Conservation (phyloP, 2,329 filamentous ascomycete species). For the Penicillium sp. region DNA sequence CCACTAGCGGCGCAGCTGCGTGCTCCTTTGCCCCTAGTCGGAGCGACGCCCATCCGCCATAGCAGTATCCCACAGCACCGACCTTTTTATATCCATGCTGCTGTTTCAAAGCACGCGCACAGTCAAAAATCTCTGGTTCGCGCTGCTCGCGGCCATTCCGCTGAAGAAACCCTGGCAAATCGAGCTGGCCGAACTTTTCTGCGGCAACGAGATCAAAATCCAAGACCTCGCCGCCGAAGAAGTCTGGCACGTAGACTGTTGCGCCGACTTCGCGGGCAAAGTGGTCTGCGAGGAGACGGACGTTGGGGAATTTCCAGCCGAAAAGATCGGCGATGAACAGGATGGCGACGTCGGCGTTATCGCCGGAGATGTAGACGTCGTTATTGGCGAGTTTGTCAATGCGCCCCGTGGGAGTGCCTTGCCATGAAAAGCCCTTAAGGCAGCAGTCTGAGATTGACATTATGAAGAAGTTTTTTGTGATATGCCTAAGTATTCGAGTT, state of each 20-base stretch:
- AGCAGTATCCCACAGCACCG: conserved; percentile 50
- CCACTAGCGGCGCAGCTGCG: conserved; percentile 35
- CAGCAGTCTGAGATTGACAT: conserved; percentile 18
- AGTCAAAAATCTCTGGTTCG: conserved; percentile 35
- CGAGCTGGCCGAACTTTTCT: conserved; percentile 31
- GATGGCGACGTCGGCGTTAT: conserved; percentile 31
- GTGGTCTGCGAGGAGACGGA: conserved; percentile 45
- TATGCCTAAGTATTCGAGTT: not conserved
- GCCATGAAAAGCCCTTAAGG: conserved; percentile 38
- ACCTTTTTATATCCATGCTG: conserved; percentile 25
- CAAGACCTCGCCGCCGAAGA: conserved; percentile 36
- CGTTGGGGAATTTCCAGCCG: conserved; percentile 45
- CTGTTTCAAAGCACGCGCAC: conserved; percentile 31
- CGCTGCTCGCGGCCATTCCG: conserved; percentile 37
- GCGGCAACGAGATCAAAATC: conserved; percentile 25
- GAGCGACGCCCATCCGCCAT: conserved; percentile 50
- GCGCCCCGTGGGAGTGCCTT: conserved; percentile 34
- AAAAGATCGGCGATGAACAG: conserved; percentile 39
- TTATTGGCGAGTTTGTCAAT: conserved; percentile 29
- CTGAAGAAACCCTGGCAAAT: conserved; percentile 36
- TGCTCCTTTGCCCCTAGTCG: conserved; percentile 42
- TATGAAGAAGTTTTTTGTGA: not conserved
- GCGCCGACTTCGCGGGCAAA: conserved; percentile 44
- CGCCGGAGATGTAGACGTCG: conserved; percentile 37
- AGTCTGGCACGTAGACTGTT: conserved; percentile 44